Evolutionary conservation across 2,329 filamentous ascomycete genomes (phyloP), one percentile per base, ranked within the genome.

Genomic region (Colletotrichum tropicicola): DNA sequence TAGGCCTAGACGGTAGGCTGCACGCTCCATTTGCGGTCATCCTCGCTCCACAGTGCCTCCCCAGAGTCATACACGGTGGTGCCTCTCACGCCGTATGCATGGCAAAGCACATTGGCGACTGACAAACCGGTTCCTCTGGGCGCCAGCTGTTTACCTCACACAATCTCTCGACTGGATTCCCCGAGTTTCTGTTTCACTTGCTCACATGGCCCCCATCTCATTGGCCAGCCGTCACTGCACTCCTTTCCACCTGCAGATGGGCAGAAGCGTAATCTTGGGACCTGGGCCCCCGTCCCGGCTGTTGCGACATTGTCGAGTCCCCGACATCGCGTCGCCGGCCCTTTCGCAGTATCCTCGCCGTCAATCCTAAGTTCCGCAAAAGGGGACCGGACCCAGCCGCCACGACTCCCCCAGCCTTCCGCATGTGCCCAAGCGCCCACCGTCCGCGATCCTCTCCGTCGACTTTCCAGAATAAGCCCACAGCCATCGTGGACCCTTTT

Each of bases 111-210:
- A n/a, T n/a, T n/a, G n/a, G n/a, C n/a, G n/a, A n/a, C n/a, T n/a
- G n/a, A n/a, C n/a, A n/a, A n/a, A n/a, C n/a, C n/a, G n/a, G n/a
- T n/a, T n/a, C n/a, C n/a, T n/a, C n/a, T n/a, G n/a, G n/a, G n/a
- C n/a, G n/a, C n/a, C n/a, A n/a, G n/a, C 47, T 59, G 41, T 64
- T 47, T 53, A 64, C 41, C 15, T 64, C 41, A 39, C 32, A 59
- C 47, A 53, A 27, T 28, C 43, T 51, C 49, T 56, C 59, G 59
- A 48, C 39, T 47, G 37, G 56, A 44, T 68, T 68, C 66, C 48
- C 53, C 23, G 45, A 39, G 63, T 9, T 69, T 68, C 68, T 68
- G 66, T 69, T 69, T 69, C 68, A 69, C 44, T n/a, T 59, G 49
- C 55, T 45, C 32, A 30, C 37, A 25, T 45, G 49, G 52, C 30